Conservation (phyloP, 306 rosid species). For the Vigna nakashimae region DNA sequence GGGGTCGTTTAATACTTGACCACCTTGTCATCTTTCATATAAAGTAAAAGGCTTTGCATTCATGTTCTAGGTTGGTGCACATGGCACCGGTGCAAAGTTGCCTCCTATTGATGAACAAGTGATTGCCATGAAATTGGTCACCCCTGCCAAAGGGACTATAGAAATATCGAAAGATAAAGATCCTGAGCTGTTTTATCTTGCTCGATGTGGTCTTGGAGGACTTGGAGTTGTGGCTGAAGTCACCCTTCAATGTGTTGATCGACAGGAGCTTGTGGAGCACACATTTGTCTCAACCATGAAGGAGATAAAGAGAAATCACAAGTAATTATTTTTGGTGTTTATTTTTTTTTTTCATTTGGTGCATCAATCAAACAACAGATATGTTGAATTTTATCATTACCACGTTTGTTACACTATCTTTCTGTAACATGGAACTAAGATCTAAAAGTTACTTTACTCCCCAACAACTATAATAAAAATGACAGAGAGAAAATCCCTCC, state of each 20-base stretch:
- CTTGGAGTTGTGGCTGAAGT: conserved; percentile 99
- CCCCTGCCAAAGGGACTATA: conserved; percentile 94
- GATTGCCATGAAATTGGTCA: conserved; percentile 84
- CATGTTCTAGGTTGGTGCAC: conserved; percentile 88
- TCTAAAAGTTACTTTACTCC: conserved; percentile 1
- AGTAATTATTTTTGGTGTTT: conserved; percentile 54
- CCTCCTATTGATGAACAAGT: conserved; percentile 99
- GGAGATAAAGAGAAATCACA: conserved; percentile 94
- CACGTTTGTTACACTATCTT: background rate
- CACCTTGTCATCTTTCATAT: background rate
- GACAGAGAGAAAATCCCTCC: background rate
- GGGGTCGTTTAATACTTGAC: conserved; percentile 16
- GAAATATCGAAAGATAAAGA: conserved; percentile 85
- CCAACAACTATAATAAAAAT: background rate
- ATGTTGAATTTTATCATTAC: background rate
- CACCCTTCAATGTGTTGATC: conserved; percentile 95
- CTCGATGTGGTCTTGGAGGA: conserved; percentile 98
- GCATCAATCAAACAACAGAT: background rate
- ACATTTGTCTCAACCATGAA: conserved; percentile 72
- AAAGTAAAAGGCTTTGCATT: conserved; percentile 21
- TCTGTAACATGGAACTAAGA: conserved; percentile 31
- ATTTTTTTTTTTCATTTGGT: background rate
- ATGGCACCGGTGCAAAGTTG: conserved; percentile 93
- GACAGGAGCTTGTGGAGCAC: conserved; percentile 98
- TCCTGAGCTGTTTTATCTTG: conserved; percentile 91